These are phyloP conservation scores for Suhomyces anneliseae DNA, from an alignment of 1,139 yeast genomes.

Conservation along the genomic window DNA sequence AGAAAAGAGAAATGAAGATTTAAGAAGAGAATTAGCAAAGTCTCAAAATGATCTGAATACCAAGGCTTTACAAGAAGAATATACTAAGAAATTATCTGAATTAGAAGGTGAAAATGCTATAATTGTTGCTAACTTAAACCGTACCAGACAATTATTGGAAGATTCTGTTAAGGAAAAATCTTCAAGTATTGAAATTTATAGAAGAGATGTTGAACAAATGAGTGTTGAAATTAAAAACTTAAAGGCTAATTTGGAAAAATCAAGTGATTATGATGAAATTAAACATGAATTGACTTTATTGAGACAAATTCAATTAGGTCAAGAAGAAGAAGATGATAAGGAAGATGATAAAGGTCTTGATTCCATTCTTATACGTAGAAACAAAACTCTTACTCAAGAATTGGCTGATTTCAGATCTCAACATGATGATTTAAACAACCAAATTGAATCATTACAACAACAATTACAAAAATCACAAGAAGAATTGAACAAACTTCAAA, in stretches of 20 bases:
- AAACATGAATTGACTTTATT: conserved; percentile 72
- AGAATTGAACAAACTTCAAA: conserved; percentile 36
- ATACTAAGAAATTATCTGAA: conserved; percentile 47
- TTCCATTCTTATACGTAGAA: conserved; percentile 55
- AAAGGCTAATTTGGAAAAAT: conserved; percentile 44
- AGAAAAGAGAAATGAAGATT: conserved; percentile 74
- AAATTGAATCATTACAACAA: conserved; percentile 42
- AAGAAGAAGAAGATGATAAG: conserved; percentile 22
- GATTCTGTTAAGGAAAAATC: conserved; percentile 35
- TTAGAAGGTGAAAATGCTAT: conserved; percentile 68
- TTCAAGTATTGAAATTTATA: conserved; percentile 32
- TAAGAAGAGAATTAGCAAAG: conserved; percentile 63
- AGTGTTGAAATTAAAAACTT: conserved; percentile 52
- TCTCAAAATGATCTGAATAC: conserved; percentile 47
- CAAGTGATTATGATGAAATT: conserved; percentile 72
- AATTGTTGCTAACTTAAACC: conserved; percentile 63
- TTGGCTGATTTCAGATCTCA: conserved; percentile 57
- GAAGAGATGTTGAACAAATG: conserved; percentile 50
- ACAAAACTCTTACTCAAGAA: conserved; percentile 61
- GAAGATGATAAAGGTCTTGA: conserved; percentile 31
- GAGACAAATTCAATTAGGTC: conserved; percentile 74
- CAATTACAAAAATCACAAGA: conserved; percentile 35
- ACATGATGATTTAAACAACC: conserved; percentile 39
- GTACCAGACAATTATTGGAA: conserved; percentile 38
- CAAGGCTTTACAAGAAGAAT: conserved; percentile 32